Evolutionary conservation across 2,329 filamentous ascomycete species (phyloP), one percentile per base, ranked within the genome.

Genomic region (Leptographium galeiforme): DNA sequence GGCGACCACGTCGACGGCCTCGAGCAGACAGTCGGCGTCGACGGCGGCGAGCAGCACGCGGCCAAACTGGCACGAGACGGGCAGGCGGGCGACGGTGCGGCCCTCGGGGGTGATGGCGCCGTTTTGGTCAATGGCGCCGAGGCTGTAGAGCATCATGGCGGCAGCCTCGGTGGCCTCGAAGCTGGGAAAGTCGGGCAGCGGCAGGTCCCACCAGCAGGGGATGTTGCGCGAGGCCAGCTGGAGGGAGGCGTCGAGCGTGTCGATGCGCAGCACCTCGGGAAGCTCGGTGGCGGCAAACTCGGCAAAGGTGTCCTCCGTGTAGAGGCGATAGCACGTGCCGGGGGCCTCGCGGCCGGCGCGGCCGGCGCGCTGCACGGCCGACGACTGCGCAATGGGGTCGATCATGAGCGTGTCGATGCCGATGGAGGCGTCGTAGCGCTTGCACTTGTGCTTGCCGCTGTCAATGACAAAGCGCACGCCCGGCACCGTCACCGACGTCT

Each of bases 181-280:
- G 10, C 87, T 82, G 0, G 93, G 93, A 0, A 79, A 77, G 53
- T 95, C 89, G 64, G 97, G 82, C 48, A 96, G 80, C 0, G 91
- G 89, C 57, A 98, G 98, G 0, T 76, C 72, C 19, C 89, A 72
- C 2, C 95, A 79, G 63, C 97, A 85, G 32, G 87, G 76, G 13
- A 97, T 83, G 0, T 90, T 89, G 52, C 89, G 80, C 0, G 91
- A 89, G 66, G 95, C 96, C 85, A 98, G 94, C 0, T 87, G 95
- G 11, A 98, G 72, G 1, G 96, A 76, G 0, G 91, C 87, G 38
- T 89, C 85, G 19, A 89, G 80, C 7, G 97, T 78, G 65, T 98
- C 91, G 62, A 88, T 94, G 19, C 93, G 81, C 12, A 96, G 70
- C 12, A 98, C 96, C 65, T 98, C 93, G 0, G 93, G 91, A 0